Conservation (phyloP, 2,329 filamentous ascomycete genomes). For the Penicillium aurantiogriseum region DNA sequence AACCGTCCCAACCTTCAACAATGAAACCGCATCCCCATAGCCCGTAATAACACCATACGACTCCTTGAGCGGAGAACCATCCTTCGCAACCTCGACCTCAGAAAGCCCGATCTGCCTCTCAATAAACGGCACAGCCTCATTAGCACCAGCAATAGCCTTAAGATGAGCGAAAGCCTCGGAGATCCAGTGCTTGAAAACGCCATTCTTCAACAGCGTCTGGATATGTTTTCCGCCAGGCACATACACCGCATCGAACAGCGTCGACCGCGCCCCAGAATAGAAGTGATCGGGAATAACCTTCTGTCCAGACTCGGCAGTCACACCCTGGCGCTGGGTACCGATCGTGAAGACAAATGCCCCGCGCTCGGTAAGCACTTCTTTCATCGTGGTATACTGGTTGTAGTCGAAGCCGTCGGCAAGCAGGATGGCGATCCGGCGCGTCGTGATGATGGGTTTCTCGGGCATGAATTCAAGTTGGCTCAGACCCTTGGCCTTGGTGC, state of each 20-base stretch:
- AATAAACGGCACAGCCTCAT: constrained; percentile 42
- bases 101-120: constrained; percentile 29
- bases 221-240: constrained; percentile 69
- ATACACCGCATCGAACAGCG: constrained; percentile 77
- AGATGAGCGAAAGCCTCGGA: constrained; percentile 79
- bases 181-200: constrained; percentile 72
- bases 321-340: constrained; percentile 63
- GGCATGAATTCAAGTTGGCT: constrained; percentile 65
- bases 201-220: constrained; percentile 63
- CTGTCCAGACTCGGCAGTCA: constrained; percentile 61
- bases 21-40: constrained; percentile 22
- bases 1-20: constrained; percentile 49
- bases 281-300: constrained; percentile 70
- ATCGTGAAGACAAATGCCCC: constrained; percentile 72
- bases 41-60: constrained; percentile 40
- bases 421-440: constrained; percentile 71
- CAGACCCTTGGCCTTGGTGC: constrained; percentile 63
- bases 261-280: constrained; percentile 72
- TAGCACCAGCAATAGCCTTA: constrained; percentile 72
- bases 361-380: constrained; percentile 60
- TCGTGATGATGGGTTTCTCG: constrained; percentile 63
- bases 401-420: constrained; percentile 75
- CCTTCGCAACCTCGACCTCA: constrained; percentile 27
- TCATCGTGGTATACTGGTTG: constrained; percentile 63
- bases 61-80: constrained; percentile 21